Evolutionary conservation across 768 basidiomycete species (phyloP).

Genomic region (Amanita brunnescens): DNA sequence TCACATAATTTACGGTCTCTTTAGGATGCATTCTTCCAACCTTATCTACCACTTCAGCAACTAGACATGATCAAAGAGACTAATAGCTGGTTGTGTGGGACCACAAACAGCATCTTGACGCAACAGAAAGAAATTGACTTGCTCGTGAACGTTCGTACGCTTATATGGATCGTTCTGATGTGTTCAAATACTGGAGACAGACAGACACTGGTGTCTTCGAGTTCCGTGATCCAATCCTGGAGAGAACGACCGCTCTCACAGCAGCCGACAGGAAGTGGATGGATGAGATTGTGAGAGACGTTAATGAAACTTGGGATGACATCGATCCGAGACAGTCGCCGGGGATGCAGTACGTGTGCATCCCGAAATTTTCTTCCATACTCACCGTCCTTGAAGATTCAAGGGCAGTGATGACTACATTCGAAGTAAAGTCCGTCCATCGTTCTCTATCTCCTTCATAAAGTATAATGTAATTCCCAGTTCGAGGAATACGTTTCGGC

Average conservation of each 20-base stretch:
- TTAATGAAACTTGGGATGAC: conserved; percentile 73
- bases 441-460: background rate
- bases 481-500: conserved; percentile 95
- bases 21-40: conserved; percentile 93
- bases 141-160: conserved; percentile 67
- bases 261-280: conserved; percentile 97
- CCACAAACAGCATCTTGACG: conserved; percentile 91
- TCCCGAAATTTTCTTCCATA: background rate
- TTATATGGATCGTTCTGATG: background rate
- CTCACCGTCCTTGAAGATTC: conserved; percentile 42
- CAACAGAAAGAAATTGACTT: conserved; percentile 90
- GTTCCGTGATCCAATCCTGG: conserved; percentile 75
- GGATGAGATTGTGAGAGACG: conserved; percentile 85
- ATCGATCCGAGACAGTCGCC: conserved; percentile 45
- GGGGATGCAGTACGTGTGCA: conserved; percentile 53
- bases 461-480: conserved; percentile 21
- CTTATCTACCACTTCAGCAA: conserved; percentile 93
- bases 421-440: conserved; percentile 64
- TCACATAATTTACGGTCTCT: background rate
- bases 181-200: conserved; percentile 30
- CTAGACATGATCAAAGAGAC: conserved; percentile 79
- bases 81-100: conserved; percentile 84
- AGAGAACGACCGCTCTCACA: conserved; percentile 72
- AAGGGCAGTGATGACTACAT: conserved; percentile 96
- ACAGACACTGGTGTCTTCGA: conserved; percentile 83